These are phyloP conservation scores for Mucor racemosus DNA, from an alignment of 371 early-diverging fungal species.

Conservation along the genomic window DNA sequence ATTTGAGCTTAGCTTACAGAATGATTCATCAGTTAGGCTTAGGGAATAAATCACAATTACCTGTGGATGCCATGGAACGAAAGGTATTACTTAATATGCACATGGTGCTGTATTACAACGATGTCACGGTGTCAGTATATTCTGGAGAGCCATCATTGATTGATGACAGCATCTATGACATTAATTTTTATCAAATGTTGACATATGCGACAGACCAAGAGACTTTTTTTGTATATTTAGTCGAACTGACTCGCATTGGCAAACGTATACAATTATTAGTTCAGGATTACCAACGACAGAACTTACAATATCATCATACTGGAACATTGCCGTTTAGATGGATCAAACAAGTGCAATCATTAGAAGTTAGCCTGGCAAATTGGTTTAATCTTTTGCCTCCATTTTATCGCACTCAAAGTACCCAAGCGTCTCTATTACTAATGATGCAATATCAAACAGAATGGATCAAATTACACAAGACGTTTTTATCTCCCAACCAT, in stretches of 20 bases:
- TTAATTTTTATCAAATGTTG: slow-evolving; percentile 49
- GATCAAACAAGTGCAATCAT: slow-evolving; percentile 33
- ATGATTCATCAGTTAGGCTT: slow-evolving; percentile 48
- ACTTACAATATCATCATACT: slow-evolving; percentile 23
- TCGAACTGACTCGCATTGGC: slow-evolving; percentile 42
- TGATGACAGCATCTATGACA: slow-evolving; percentile 36
- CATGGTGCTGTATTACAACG: slow-evolving; percentile 50
- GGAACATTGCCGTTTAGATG: slow-evolving; percentile 36
- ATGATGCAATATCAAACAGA: slow-evolving; percentile 53
- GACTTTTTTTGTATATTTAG: slow-evolving; percentile 43
- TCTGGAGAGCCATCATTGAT: slow-evolving; percentile 37
- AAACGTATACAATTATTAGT: slow-evolving; percentile 35
- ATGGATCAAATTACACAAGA: slow-evolving; percentile 50
- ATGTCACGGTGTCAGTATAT: slow-evolving; percentile 35
- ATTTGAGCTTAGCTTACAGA: slow-evolving; percentile 43
- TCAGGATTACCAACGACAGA: slow-evolving; percentile 37
- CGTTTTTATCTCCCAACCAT: slow-evolving; percentile 35
- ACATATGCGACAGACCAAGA: slow-evolving; percentile 45
- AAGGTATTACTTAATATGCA: slow-evolving; percentile 39
- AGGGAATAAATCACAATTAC: slow-evolving; percentile 17
- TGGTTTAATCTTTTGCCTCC: slow-evolving; percentile 48
- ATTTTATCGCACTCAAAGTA: slow-evolving; percentile 36
- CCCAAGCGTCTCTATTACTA: slow-evolving; percentile 39
- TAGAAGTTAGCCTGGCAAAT: slow-evolving; percentile 41
- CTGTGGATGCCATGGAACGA: slow-evolving; percentile 24